phyloP scores from a whole-genome alignment of 2,329 filamentous ascomycete genomes.

The Colletotrichum shisoi region DNA sequence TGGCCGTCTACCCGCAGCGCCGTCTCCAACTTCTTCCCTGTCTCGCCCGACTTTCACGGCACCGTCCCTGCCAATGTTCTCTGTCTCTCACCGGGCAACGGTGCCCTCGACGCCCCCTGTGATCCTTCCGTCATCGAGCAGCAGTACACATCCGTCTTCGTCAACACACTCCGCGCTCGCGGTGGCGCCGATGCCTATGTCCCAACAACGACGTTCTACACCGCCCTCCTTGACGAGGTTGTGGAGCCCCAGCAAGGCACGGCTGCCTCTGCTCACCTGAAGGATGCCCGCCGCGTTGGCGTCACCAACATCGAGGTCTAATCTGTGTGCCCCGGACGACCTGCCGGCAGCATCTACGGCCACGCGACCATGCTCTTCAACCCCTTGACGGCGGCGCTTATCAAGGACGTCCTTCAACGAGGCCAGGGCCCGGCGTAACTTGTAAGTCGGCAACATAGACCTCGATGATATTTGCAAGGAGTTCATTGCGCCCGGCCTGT shows the following conservation, averaged over 20 bases:
- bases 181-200: constrained; percentile 62
- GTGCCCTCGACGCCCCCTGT: constrained; percentile 33
- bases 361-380: constrained; percentile 59
- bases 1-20: constrained; percentile 59
- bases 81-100: constrained; percentile 21
- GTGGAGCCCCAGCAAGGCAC: constrained; percentile 59
- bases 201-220: constrained; percentile 63
- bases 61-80: constrained; percentile 40
- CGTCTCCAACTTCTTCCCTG: constrained; percentile 60
- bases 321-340: constrained; percentile 50
- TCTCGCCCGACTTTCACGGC: constrained; percentile 59
- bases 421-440: constrained; percentile 15
- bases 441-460: constrained; percentile 14
- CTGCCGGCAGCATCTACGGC: constrained; percentile 56
- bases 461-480: constrained; percentile 25
- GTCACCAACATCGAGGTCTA: constrained; percentile 62
- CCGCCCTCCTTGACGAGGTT: constrained; percentile 57
- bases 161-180: constrained; percentile 52
- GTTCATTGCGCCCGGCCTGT: constrained; percentile 25
- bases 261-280: constrained; percentile 56
- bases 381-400: constrained; percentile 49
- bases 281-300: constrained; percentile 53
- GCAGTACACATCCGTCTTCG: constrained; percentile 53
- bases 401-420: constrained; percentile 45
- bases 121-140: constrained; percentile 58